Evolutionary conservation across 2,329 filamentous ascomycete species (phyloP).

Genomic region (Colletotrichum eremochloae): DNA sequence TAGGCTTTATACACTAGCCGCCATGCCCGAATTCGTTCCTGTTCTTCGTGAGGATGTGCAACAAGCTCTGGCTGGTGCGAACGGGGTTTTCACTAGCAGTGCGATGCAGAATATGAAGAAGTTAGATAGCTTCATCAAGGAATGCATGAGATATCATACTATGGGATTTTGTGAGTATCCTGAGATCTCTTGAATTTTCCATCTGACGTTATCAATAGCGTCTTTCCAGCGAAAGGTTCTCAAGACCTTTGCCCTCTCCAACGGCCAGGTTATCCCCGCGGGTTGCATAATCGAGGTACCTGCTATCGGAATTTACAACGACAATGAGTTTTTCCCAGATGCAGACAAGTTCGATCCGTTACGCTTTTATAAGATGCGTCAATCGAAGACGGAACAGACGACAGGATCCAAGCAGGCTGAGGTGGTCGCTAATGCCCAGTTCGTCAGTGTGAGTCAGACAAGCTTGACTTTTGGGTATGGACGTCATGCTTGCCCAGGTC

Average conservation of each 20-base stretch:
- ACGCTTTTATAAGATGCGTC: constrained; percentile 34
- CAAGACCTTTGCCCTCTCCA: constrained; percentile 64
- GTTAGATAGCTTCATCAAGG: constrained; percentile 57
- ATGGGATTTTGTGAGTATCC: constrained; percentile 51
- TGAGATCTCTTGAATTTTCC: constrained; percentile 47
- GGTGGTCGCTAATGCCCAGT: constrained; percentile 48
- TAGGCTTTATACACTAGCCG: constrained; percentile 65
- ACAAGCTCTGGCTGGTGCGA: constrained; percentile 52
- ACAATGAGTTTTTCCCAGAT: constrained; percentile 52
- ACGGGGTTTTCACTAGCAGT: constrained; percentile 51
- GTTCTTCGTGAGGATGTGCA: constrained; percentile 65
- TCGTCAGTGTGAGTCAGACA: constrained; percentile 55
- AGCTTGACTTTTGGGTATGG: constrained; percentile 56
- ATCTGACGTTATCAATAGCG: constrained; percentile 43
- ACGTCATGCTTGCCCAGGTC: constrained; percentile 57
- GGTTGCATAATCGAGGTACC: constrained; percentile 60
- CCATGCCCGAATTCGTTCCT: constrained; percentile 63
- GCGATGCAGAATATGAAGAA: constrained; percentile 56
- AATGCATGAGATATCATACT: constrained; percentile 52
- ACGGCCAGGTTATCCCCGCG: constrained; percentile 63
- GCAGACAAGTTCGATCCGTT: constrained; percentile 47
- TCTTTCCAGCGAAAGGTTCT: constrained; percentile 66
- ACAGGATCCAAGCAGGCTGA: constrained; percentile 27
- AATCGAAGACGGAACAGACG: constrained; percentile 20
- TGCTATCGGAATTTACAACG: constrained; percentile 52